Evolutionary conservation across 2,329 filamentous ascomycete species (phyloP), one percentile per base, ranked within the genome.

Genomic region (Cladosporium sp.): DNA sequence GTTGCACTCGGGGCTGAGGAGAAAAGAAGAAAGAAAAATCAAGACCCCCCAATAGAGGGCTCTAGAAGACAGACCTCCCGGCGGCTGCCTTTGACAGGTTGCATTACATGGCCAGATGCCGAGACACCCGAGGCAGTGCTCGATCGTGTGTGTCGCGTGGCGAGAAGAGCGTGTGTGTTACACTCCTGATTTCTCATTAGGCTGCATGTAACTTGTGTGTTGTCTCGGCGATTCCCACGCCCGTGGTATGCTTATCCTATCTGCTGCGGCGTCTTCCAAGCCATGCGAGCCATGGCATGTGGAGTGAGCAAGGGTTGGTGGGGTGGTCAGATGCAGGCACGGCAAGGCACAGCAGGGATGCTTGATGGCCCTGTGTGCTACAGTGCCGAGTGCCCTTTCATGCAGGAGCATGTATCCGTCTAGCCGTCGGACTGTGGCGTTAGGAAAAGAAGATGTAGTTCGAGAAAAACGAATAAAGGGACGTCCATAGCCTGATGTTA

Each of bases 251-350:
- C 40, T 26, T n/a, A 28, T 26, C 23, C 49, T 29, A 52, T 28
- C 49, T 28, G 26, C 16, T 18, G 49, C 49, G 21, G 26, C 14
- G 21, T 35, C 8, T 16, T 57, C 28, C 35, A 29, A 18, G 57
- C 40, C 40, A 28, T 26, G 26, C 57, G 21, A 31, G 46, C 44
- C 29, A 50, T 33, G 59, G 59, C 29, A 62, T 62, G 59, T 52
- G 59, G 44, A 37, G n/a, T 62, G 46, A 35, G 44, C 59, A 35
- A 53, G 46, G 59, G 21, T 62, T 21, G 35, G 16, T 40, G 26
- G 50, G 58, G 58, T 61, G 58, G 46, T 53, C 31, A 52, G 59
- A 62, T 37, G 59, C 46, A 62, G 59, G 46, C 59, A 62, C 59
- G 46, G 59, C 59, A 62, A 62, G 46, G 59, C 31, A 28, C 26